Base-by-base conservation (phyloP, 306 rosid genomes). In the Trifolium dubium region DNA sequence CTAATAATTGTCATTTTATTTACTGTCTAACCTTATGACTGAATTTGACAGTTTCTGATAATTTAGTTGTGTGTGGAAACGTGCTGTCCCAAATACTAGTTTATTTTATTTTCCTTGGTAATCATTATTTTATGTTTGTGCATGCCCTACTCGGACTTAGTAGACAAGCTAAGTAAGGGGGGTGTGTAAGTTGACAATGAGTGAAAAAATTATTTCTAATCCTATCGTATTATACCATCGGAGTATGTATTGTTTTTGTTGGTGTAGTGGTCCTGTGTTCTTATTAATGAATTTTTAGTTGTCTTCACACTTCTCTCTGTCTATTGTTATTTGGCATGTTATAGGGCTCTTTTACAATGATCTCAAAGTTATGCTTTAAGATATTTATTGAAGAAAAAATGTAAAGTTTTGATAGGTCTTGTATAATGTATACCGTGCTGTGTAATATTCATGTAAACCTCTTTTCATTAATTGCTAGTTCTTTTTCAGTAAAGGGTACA, bases 31-130 rank as follows among this genome's bases (percentile, higher is more conserved):
- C 69, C 55, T 41, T 70, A 13, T 58, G 75, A 17, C 55, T n/a
- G 23, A 47, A 44, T 55, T 71, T 55, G 62, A 70, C 34, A 63
- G 58, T 46, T 8, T 74, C 59, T 46, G 10, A 35, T 35, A 60
- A 46, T 64, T 77, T 58, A 75, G 55, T 74, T 74, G 64, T 61
- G 54, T 69, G 44, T 41, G 67, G 40, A 70, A 74, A 55, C 31
- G 35, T 74, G 69, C 60, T 37, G 47, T 64, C 14, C 69, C 62
- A 39, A 37, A 17, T 29, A 5, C 67, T 66, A 8, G 53, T 65
- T 79, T 50, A 58, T 70, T 75, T 53, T 51, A 54, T 40, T 10
- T 63, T 62, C 62, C 34, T 68, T 63, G 1, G 15, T 10, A 32
- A 59, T 31, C 31, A 17, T 71, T 47, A 35, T 64, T 34, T 59